Conservation (phyloP, 306 rosid species). For the Aeschynomene evenia region DNA sequence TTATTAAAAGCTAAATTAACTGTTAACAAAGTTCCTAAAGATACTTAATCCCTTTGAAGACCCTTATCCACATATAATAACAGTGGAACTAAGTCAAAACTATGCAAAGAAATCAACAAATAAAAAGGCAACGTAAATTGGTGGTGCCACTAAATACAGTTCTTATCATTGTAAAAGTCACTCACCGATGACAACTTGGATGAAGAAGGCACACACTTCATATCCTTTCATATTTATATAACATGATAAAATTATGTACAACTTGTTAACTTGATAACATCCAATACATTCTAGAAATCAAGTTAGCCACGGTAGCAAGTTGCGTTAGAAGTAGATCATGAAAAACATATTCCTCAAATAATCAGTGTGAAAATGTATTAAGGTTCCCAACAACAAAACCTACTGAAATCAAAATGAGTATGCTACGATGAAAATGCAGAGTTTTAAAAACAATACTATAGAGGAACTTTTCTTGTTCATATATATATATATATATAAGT, state of each 20-base stretch:
- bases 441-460: no score
- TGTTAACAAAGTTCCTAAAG: no score
- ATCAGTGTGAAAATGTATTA: background rate
- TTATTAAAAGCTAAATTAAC: no score
- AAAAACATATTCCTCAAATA: background rate
- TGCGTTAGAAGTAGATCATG: background rate
- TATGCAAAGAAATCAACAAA: constrained; percentile 40
- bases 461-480: background rate
- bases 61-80: no score
- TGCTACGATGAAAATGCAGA: background rate
- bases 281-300: background rate
- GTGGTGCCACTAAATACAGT: constrained; percentile 32
- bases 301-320: background rate
- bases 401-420: background rate
- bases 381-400: background rate
- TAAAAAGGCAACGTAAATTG: constrained; percentile 6
- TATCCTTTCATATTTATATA: constrained; percentile 14
- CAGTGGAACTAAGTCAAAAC: no score
- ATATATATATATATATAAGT: background rate
- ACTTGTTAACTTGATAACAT: constrained; percentile 9
- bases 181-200: constrained; percentile 18
- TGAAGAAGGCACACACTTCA: background rate
- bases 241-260: background rate
- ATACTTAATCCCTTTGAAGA: no score
- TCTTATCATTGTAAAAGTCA: constrained; percentile 7